phyloP scores from a whole-genome alignment of 2,329 filamentous ascomycete species.

The Colletotrichum karsti region DNA sequence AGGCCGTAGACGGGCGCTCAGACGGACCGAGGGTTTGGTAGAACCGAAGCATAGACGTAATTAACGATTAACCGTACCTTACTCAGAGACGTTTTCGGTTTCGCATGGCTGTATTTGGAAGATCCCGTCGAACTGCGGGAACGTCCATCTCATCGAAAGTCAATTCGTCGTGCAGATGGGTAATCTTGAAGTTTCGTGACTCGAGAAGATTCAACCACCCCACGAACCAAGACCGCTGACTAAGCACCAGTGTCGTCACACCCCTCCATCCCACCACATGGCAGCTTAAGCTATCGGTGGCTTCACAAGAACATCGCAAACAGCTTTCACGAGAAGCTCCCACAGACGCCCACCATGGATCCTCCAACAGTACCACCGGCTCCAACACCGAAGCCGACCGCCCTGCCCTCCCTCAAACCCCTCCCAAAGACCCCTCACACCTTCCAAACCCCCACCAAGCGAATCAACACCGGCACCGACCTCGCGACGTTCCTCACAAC shows the following conservation, averaged over 20 bases:
- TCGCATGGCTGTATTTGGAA: background rate
- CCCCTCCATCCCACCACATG: background rate
- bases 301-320: background rate
- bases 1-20: background rate
- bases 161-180: background rate
- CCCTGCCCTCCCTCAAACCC: conserved; percentile 45
- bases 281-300: background rate
- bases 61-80: background rate
- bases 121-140: background rate
- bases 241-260: background rate
- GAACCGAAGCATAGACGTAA: conserved; percentile 1
- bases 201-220: background rate
- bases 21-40: background rate
- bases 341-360: conserved; percentile 3
- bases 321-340: background rate
- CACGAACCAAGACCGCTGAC: background rate
- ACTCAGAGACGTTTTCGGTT: background rate
- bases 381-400: background rate
- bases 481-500: conserved; percentile 82
- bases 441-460: conserved; percentile 78
- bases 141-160: background rate
- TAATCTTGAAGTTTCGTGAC: background rate
- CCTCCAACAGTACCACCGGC: background rate
- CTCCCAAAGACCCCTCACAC: conserved; percentile 59
- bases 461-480: conserved; percentile 86